Evolutionary conservation across 352 stramenopile species (phyloP), one percentile per base, ranked within the genome.

Genomic region (Pythium scleroteichum): DNA sequence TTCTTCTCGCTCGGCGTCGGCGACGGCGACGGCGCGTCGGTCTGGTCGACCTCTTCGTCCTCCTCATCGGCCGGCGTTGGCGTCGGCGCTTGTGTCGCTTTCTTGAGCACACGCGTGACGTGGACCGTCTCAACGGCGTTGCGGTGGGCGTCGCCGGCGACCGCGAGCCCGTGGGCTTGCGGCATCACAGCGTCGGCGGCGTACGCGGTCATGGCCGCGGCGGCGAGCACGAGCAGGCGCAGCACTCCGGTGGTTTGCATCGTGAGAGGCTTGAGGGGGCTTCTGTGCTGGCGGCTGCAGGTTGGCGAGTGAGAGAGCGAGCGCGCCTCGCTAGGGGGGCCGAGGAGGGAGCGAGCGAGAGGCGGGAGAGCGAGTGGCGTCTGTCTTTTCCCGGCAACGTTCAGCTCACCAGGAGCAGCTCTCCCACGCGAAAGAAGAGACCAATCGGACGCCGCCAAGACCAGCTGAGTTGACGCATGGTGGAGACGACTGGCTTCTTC

Each of bases 201-300:
- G 12, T 81, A 62, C 24, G 76, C 69, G 17, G 75, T 75, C 42
- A 80, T 51, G 10, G 79, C 76, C 4, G 78, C 73, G 3, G 73
- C 68, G 40, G 82, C 79, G 20, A 87, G 45, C 59, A 90, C 45
- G 24, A 84, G 66, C 42, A 82, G 45, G 46, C 79, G 82, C 50
- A 88, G 70, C 50, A 87, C 63, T 62, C 60, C 60, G 22, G 74
- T 75, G 56, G 82, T 81, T 57, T 73, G 76, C 82, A 92, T 92
- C n/a, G 16, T 19, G 23, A 32, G 32, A 22, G 22, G 20, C 13
- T 47, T 17, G 51, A n/a, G 38, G 51, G 32, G 32, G 27, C 57
- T 51, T 46, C 22, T 51, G 56, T 5, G 40, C 19, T 35, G 57
- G 22, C n/a, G 38, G 57, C 59, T 53, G 59, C 59, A 59, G 41